Percentiles rank a stretch among this genome's conserved stretches.
Conservation (phyloP, 1,139 yeast species). For the Protomyces inouyei region DNA sequence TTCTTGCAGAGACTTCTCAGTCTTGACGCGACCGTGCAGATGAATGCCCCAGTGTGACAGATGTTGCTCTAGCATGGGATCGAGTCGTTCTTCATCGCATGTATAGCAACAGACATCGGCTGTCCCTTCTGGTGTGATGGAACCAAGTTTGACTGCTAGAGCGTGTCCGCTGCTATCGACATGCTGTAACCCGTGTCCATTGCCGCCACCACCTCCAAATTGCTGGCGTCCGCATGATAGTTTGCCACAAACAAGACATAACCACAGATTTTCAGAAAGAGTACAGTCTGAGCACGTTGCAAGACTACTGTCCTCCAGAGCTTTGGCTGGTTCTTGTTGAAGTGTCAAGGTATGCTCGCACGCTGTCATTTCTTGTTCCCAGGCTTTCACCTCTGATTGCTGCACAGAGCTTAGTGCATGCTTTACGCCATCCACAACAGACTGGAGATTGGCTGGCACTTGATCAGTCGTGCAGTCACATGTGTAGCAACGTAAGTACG, state of each 20-base stretch:
- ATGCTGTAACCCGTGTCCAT: slow-evolving; percentile 83
- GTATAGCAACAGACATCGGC: slow-evolving; percentile 82
- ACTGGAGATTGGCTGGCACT: slow-evolving; percentile 30
- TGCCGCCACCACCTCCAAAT: slow-evolving; percentile 80
- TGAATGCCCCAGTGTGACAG: slow-evolving; percentile 66
- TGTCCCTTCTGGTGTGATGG: slow-evolving; percentile 61
- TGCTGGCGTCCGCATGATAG: slow-evolving; percentile 92
- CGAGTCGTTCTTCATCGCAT: slow-evolving; percentile 83
- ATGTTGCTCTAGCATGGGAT: slow-evolving; percentile 53
- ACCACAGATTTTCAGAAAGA: slow-evolving; percentile 75
- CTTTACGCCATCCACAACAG: slow-evolving; percentile 50
- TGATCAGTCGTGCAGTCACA: slow-evolving; percentile 33
- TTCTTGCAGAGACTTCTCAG: slow-evolving; percentile 84
- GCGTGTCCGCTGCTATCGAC: slow-evolving; percentile 56
- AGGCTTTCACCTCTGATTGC: slow-evolving; percentile 71
- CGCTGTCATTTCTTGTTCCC: slow-evolving; percentile 83
- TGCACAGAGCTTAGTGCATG: slow-evolving; percentile 61
- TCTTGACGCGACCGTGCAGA: slow-evolving; percentile 52
- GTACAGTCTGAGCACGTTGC: slow-evolving; percentile 63
- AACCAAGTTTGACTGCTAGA: slow-evolving; percentile 85
- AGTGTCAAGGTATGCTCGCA: slow-evolving; percentile 68
- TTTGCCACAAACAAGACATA: slow-evolving; percentile 82
- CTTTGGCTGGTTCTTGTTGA: slow-evolving; percentile 39
- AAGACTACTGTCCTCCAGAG: slow-evolving; percentile 37
- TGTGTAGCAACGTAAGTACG: slow-evolving; percentile 46